These are phyloP conservation scores for Artemisia argyi DNA, from an alignment of 129 eudicot species.

Conservation along the genomic window DNA sequence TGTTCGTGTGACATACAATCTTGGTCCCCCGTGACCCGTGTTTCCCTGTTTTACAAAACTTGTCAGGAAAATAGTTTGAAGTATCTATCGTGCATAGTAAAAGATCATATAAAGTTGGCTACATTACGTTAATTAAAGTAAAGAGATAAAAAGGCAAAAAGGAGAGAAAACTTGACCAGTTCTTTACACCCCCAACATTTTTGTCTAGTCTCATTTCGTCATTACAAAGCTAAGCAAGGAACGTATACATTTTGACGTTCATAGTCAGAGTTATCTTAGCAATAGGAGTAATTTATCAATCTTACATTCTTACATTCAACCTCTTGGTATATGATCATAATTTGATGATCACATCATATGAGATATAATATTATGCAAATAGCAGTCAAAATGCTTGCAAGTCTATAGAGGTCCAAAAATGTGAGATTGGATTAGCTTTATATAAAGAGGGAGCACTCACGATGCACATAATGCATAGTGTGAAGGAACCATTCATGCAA, in stretches of 20 bases:
- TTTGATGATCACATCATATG: neutral
- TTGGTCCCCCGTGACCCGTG: neutral
- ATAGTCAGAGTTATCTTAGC: too few relatives aligned
- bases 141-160: neutral
- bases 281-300: too few relatives aligned
- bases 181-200: neutral
- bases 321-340: too few relatives aligned
- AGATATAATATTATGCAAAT: too few relatives aligned
- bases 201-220: neutral
- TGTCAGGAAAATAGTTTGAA: neutral
- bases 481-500: constrained; percentile 19
- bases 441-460: neutral
- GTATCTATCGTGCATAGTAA: neutral
- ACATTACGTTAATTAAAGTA: neutral
- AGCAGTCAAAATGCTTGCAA: neutral
- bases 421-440: constrained; percentile 9
- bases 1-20: neutral
- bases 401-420: neutral
- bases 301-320: too few relatives aligned
- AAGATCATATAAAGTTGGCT: neutral
- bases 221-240: neutral
- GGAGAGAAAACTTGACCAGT: neutral
- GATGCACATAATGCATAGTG: constrained; percentile 1
- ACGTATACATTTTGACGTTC: neutral
- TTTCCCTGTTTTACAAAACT: neutral